Evolutionary conservation across 495 filamentous ascomycete genomes (phyloP), one percentile per base, ranked within the genome.

Genomic region (Podospora anserina): DNA sequence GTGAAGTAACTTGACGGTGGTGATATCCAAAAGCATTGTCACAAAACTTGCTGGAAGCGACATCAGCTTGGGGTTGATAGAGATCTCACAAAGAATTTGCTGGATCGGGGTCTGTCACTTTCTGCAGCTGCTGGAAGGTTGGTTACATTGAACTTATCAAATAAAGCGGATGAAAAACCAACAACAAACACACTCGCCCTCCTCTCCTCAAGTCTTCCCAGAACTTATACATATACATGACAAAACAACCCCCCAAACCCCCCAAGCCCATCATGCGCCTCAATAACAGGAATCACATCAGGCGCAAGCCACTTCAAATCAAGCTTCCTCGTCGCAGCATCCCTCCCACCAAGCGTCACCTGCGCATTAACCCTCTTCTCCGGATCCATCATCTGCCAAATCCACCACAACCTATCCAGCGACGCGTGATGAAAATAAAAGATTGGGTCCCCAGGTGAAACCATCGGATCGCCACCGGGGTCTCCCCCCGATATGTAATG

Each of bases 361-460:
- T 68, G 54, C 34, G 72, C 69, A 16, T 74, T 74, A 7, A 71
- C 11, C 18, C 69, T 61, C 6, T 61, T 68, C 20, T 73, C 71
- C 5, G 69, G 68, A 16, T 73, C 69, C 69, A 70, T 68, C 68
- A 73, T 68, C 54, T 90, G 87, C 88, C 89, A 90, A 20, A 87
- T 86, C 82, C 85, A 87, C 82, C 83, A 90, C 3, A 85, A 63
- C 18, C 86, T 84, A 75, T 90, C 88, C 62, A 91, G 79, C 82
- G 82, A 82, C 23, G 79, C 83, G 72, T 90, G 88, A 74, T 90
- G 88, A 26, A 86, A 79, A 72, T 78, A 90, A 78, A 90, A 90
- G 15, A 80, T 81, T 18, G 88, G 87, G 66, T 90, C 88, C n/a
- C 86, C 84, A 5, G 87, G 84, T 32, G 81, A 85, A 9, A 77